Conservation (phyloP, 1,139 yeast genomes). For the Candida sanyaensis region DNA sequence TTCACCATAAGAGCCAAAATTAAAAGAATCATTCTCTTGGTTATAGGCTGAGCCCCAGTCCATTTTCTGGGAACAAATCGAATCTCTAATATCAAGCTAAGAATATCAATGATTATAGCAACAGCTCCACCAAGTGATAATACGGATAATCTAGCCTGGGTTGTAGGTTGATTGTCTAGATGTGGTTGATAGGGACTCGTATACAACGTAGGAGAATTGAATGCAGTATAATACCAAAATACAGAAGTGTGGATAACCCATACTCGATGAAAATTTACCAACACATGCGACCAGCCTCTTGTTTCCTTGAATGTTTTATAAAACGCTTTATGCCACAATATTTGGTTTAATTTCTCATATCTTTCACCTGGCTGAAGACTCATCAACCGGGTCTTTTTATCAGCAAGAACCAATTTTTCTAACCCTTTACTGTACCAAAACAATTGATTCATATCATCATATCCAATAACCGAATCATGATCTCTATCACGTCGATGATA, state of each 20-base stretch:
- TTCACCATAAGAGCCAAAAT: conserved; percentile 29
- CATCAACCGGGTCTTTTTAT: conserved; percentile 39
- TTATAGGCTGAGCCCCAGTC: conserved; percentile 53
- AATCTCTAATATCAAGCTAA: conserved; percentile 46
- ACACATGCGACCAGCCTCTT: conserved; percentile 60
- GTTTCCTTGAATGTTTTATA: conserved; percentile 57
- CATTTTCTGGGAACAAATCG: conserved; percentile 55
- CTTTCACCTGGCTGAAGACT: conserved; percentile 47
- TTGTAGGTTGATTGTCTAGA: conserved; percentile 51
- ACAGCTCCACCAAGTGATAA: conserved; percentile 55
- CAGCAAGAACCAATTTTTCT: conserved; percentile 40
- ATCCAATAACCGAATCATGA: conserved; percentile 55
- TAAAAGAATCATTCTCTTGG: conserved; percentile 35
- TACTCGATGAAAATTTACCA: conserved; percentile 59
- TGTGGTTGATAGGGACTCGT: conserved; percentile 47
- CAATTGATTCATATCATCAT: conserved; percentile 64
- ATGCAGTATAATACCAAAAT: conserved; percentile 61
- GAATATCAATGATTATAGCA: conserved; percentile 43
- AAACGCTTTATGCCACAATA: conserved; percentile 54
- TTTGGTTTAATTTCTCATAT: conserved; percentile 40
- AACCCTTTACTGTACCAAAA: conserved; percentile 61
- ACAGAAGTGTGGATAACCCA: conserved; percentile 62
- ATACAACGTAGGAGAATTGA: conserved; percentile 56
- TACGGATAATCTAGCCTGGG: conserved; percentile 44
- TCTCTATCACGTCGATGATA: conserved; percentile 50